These are phyloP conservation scores for Malassezia brasiliensis DNA, from an alignment of 1,284 basidiomycete species.

Conservation along the genomic window DNA sequence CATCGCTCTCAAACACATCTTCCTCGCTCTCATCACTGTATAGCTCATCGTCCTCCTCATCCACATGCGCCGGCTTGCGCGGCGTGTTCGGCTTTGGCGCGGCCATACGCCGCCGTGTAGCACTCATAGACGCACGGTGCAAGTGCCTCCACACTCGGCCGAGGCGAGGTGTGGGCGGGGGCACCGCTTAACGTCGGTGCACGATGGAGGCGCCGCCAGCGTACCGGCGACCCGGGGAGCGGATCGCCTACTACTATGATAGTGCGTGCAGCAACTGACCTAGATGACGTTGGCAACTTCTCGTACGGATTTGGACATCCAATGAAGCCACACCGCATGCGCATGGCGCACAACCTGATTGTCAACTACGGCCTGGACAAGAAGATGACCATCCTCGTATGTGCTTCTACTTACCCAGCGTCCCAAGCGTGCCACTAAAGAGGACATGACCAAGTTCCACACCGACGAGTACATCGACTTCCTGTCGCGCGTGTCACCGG, in stretches of 20 bases:
- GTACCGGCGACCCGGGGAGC: conserved; percentile 25
- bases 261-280: conserved; percentile 5
- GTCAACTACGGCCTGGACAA: conserved; percentile 79
- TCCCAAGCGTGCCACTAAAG: conserved; percentile 68
- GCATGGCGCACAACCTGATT: conserved; percentile 72
- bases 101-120: not conserved
- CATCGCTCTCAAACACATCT: conserved; percentile 3
- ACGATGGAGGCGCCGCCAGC: conserved; percentile 32
- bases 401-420: conserved; percentile 54
- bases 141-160: conserved; percentile 17
- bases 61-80: not conserved
- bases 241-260: conserved; percentile 38
- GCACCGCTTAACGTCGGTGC: not conserved
- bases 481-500: conserved; percentile 69
- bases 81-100: not conserved
- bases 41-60: conserved; percentile 9
- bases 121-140: conserved; percentile 3
- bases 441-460: conserved; percentile 83
- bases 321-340: conserved; percentile 70
- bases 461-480: conserved; percentile 97
- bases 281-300: conserved; percentile 64
- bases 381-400: conserved; percentile 79
- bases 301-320: conserved; percentile 79
- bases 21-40: conserved; percentile 9
- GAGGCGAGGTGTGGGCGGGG: not conserved